A percentile compares a stretch with the other conserved stretches of the same genome.
phyloP scores from a whole-genome alignment of 805 yeast species.

The Yarrowia keelungensis region DNA sequence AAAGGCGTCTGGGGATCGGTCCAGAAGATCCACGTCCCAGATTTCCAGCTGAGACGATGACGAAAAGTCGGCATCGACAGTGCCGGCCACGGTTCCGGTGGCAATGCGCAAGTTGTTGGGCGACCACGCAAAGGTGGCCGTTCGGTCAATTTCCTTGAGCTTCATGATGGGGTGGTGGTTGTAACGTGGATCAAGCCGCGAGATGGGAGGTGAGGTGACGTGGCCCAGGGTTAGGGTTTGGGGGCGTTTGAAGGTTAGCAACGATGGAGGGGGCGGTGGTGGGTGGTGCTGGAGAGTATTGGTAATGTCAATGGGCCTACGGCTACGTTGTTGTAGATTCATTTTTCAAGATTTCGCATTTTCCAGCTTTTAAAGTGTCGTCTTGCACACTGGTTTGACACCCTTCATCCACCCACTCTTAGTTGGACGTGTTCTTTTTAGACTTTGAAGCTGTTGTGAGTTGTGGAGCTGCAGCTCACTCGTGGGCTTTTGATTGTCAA shows the following conservation, averaged over 20 bases:
- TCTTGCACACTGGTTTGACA: too few species aligned
- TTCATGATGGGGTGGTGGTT: conserved; percentile 53
- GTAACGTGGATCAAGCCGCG: conserved; percentile 32
- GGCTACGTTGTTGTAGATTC: too few species aligned
- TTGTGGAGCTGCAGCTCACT: neutral
- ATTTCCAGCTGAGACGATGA: conserved; percentile 79
- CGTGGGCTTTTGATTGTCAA: neutral
- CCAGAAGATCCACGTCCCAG: conserved; percentile 64
- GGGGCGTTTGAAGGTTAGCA: conserved; percentile 26
- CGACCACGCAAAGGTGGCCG: conserved; percentile 98
- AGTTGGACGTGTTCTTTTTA: conserved; percentile 33
- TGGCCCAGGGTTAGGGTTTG: conserved; percentile 38
- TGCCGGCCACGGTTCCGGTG: conserved; percentile 95
- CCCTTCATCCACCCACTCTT: neutral
- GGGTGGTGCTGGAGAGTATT: neutral
- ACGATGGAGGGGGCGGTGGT: conserved; percentile 9
- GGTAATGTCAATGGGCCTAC: too few species aligned
- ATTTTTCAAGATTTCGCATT: too few species aligned
- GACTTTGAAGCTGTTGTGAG: conserved; percentile 2
- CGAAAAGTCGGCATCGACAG: conserved; percentile 86
- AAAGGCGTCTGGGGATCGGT: conserved; percentile 47
- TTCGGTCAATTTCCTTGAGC: conserved; percentile 78
- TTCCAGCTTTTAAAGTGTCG: neutral
- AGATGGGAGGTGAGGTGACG: conserved; percentile 38
- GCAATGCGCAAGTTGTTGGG: conserved; percentile 68